phyloP scores from a whole-genome alignment of 805 yeast species.

The Saturnispora quitensis region DNA sequence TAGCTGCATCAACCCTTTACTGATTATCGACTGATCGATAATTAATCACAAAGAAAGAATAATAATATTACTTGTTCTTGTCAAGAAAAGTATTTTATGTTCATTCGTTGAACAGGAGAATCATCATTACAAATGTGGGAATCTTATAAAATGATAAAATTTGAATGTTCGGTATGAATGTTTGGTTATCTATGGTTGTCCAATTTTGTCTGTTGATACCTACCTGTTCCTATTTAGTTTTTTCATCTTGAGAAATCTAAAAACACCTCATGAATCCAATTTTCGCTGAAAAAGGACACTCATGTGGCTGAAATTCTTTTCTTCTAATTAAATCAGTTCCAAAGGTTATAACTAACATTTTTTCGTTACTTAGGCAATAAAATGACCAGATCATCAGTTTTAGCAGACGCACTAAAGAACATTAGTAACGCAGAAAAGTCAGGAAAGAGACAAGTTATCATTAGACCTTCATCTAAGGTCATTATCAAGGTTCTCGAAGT shows the following conservation, averaged over 20 bases:
- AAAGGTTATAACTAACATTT: slow-evolving; percentile 3
- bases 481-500: slow-evolving; percentile 94
- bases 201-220: slow-evolving; percentile 4
- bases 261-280: slow-evolving; percentile 34
- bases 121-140: background rate
- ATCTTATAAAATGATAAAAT: background rate
- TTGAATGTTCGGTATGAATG: background rate
- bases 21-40: background rate
- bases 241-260: too few species aligned
- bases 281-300: slow-evolving; percentile 30
- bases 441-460: slow-evolving; percentile 97
- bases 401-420: slow-evolving; percentile 97
- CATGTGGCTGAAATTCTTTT: slow-evolving; percentile 30
- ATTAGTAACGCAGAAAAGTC: slow-evolving; percentile 99
- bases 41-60: background rate
- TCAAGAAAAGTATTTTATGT: background rate
- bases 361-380: slow-evolving; percentile 18
- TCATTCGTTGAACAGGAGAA: background rate
- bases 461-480: slow-evolving; percentile 98
- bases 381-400: slow-evolving; percentile 97
- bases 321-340: background rate
- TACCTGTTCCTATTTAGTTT: background rate
- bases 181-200: background rate
- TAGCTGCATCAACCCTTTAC: background rate
- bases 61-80: background rate